These are phyloP conservation scores for Podospora didyma DNA, from an alignment of 495 filamentous ascomycete species.

Conservation along the genomic window DNA sequence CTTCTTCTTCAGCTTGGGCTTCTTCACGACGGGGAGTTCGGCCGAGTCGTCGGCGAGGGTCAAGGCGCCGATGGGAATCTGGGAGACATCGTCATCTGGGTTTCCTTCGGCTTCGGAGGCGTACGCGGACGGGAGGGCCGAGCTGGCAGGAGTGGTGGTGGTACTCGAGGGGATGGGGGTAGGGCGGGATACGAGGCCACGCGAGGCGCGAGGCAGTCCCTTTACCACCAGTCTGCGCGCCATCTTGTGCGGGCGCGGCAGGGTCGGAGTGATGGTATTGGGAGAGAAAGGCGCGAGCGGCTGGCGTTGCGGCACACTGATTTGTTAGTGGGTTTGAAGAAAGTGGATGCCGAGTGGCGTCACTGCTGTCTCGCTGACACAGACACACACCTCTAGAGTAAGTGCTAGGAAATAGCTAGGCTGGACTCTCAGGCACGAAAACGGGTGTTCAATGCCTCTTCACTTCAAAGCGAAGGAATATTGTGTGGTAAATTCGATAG, in stretches of 20 bases:
- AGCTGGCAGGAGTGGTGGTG: slow-evolving; percentile 32
- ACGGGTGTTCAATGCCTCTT: too few species aligned
- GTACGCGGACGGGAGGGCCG: slow-evolving; percentile 39
- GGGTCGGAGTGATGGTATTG: neutral
- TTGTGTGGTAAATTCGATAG: too few species aligned
- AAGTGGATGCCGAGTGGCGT: neutral
- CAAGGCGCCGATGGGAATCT: slow-evolving; percentile 28
- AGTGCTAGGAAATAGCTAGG: too few species aligned
- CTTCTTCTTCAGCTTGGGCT: slow-evolving; percentile 5
- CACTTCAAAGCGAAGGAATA: too few species aligned
- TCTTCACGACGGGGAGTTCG: slow-evolving; percentile 11
- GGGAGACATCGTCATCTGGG: slow-evolving; percentile 32
- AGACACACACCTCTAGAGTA: too few species aligned
- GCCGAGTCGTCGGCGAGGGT: slow-evolving; percentile 23
- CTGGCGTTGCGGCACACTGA: neutral
- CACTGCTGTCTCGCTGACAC: too few species aligned
- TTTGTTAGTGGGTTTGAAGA: neutral
- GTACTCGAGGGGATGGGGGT: slow-evolving; percentile 30
- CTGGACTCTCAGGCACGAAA: too few species aligned
- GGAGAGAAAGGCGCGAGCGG: neutral
- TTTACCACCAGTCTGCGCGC: slow-evolving; percentile 25
- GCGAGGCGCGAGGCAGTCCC: slow-evolving; percentile 24
- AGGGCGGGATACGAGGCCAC: slow-evolving; percentile 13
- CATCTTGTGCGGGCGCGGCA: slow-evolving; percentile 24
- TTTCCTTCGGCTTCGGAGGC: slow-evolving; percentile 43